Conservation (phyloP, 2,329 filamentous ascomycete species). For the Trichoderma cornu-damae region DNA sequence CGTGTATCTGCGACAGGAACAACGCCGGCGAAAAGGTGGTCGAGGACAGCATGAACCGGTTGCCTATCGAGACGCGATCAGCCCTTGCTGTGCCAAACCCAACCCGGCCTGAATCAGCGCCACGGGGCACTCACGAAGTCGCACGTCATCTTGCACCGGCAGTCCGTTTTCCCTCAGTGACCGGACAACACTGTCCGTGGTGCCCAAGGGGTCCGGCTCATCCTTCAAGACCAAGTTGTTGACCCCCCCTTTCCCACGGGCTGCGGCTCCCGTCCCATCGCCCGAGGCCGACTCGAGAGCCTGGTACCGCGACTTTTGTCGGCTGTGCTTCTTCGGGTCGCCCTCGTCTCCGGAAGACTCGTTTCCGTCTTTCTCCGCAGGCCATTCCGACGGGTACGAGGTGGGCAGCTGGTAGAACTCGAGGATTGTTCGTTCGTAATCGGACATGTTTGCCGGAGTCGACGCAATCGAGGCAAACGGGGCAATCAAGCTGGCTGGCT, state of each 20-base stretch:
- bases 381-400: constrained; percentile 79
- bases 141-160: constrained; percentile 76
- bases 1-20: constrained; percentile 89
- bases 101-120: neutral
- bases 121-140: constrained; percentile 55
- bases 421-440: constrained; percentile 70
- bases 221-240: constrained; percentile 80
- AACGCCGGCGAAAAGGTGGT: constrained; percentile 90
- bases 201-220: constrained; percentile 88
- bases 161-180: constrained; percentile 72
- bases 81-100: neutral
- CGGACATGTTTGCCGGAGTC: constrained; percentile 48
- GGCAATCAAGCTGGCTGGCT: constrained; percentile 2
- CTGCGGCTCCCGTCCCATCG: constrained; percentile 59
- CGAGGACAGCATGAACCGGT: constrained; percentile 90
- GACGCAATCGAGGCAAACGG: neutral
- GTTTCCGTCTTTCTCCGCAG: constrained; percentile 68
- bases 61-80: constrained; percentile 49
- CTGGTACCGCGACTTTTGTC: constrained; percentile 74
- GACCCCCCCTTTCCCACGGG: constrained; percentile 60
- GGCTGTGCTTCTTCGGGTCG: constrained; percentile 42
- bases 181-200: constrained; percentile 77
- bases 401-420: constrained; percentile 85
- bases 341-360: constrained; percentile 58
- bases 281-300: constrained; percentile 73